Conservation (phyloP, 352 stramenopile species). For the Phytophthora pistaciae region DNA sequence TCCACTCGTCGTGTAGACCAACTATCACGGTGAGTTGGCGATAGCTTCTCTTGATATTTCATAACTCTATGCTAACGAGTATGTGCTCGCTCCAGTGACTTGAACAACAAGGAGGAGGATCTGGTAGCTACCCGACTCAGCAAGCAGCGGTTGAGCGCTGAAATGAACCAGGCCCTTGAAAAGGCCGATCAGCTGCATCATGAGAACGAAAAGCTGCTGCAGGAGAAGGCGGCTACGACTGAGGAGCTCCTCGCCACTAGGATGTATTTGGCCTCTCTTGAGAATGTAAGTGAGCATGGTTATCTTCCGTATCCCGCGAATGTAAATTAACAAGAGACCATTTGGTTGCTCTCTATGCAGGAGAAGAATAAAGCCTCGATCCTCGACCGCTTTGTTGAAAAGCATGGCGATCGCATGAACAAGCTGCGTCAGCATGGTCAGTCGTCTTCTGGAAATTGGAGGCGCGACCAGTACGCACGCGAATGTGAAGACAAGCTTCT, state of each 20-base stretch:
- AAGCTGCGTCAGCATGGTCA: constrained; percentile 38
- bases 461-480: constrained; percentile 43
- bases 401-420: constrained; percentile 80
- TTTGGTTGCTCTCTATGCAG: constrained; percentile 18
- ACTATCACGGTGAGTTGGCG: constrained; percentile 53
- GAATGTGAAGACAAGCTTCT: constrained; percentile 72
- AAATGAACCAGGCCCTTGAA: constrained; percentile 66
- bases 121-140: constrained; percentile 59
- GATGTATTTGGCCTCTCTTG: constrained; percentile 76
- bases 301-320: neutral
- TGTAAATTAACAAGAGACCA: no score
- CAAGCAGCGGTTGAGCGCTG: constrained; percentile 59
- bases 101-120: constrained; percentile 65
- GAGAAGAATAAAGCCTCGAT: constrained; percentile 81
- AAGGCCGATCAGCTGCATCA: constrained; percentile 61
- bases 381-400: constrained; percentile 82
- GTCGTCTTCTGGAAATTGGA: constrained; percentile 36
- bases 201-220: constrained; percentile 72
- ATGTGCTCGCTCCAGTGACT: constrained; percentile 41
- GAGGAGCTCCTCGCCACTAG: constrained; percentile 73
- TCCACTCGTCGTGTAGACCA: constrained; percentile 73
- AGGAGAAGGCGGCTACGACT: constrained; percentile 67
- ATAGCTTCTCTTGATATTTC: neutral
- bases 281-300: constrained; percentile 42
- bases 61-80: neutral